phyloP scores from a whole-genome alignment of 2,329 filamentous ascomycete genomes.

The Lizonia empirigonia region DNA sequence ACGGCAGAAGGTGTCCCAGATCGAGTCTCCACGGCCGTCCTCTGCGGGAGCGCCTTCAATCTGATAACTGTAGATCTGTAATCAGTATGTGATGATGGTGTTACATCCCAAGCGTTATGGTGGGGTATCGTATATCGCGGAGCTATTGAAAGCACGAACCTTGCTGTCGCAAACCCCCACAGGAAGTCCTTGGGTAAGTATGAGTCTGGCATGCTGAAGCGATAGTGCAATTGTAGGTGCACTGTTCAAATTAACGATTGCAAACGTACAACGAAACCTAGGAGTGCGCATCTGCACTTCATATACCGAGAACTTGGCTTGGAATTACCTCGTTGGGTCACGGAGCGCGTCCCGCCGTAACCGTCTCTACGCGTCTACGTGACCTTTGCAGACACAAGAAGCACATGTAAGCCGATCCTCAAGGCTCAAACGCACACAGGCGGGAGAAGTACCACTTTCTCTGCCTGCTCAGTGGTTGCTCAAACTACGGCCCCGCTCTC shows the following conservation, averaged over 20 bases:
- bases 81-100: conserved; percentile 28
- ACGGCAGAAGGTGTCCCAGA: conserved; percentile 89
- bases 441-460: conserved; percentile 28
- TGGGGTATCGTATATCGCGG: conserved; percentile 28
- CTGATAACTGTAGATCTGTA: conserved; percentile 70
- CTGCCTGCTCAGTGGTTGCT: conserved; percentile 29
- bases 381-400: conserved; percentile 23
- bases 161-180: conserved; percentile 52
- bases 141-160: conserved; percentile 38
- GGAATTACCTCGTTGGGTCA: conserved; percentile 26
- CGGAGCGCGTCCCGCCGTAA: conserved; percentile 47
- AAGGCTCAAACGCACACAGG: conserved; percentile 22
- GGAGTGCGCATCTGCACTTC: conserved; percentile 33
- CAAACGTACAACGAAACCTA: conserved; percentile 7
- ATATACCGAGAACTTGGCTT: conserved; percentile 35
- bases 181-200: conserved; percentile 48
- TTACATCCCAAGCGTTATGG: conserved; percentile 19
- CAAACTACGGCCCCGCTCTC: conserved; percentile 24
- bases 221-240: conserved; percentile 10
- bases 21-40: conserved; percentile 80
- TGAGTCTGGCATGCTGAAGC: conserved; percentile 43
- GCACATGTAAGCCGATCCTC: conserved; percentile 30
- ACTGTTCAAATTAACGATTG: conserved; percentile 15
- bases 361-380: conserved; percentile 42
- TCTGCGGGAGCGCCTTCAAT: conserved; percentile 77